Evolutionary conservation across 768 basidiomycete species (phyloP).

Genomic region (Suillus variegatus): DNA sequence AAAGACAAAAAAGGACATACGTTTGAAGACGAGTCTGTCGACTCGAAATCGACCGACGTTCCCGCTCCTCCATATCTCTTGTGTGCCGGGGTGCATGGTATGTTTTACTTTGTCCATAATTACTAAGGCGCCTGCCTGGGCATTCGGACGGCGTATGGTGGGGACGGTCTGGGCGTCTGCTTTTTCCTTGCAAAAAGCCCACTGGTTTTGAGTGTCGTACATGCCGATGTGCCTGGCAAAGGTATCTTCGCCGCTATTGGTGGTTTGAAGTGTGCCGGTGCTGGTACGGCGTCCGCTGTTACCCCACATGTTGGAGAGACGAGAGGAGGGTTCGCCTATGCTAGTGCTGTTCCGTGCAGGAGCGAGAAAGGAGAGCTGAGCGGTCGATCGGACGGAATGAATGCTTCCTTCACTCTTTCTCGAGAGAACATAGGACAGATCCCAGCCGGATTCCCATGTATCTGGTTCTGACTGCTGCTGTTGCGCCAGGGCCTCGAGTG

Average conservation of each 20-base stretch:
- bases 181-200: constrained; percentile 62
- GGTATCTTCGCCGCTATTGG: constrained; percentile 36
- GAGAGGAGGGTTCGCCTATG: constrained; percentile 7
- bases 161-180: constrained; percentile 32
- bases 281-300: constrained; percentile 29
- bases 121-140: constrained; percentile 14
- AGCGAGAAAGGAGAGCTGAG: constrained; percentile 28
- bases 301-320: constrained; percentile 3
- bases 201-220: constrained; percentile 49
- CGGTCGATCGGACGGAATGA: constrained; percentile 34
- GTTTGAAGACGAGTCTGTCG: constrained; percentile 40
- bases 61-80: constrained; percentile 70
- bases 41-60: constrained; percentile 68
- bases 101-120: constrained; percentile 17
- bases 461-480: constrained; percentile 17
- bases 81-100: constrained; percentile 28
- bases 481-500: constrained; percentile 44
- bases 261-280: constrained; percentile 31
- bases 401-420: constrained; percentile 33
- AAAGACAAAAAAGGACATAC: constrained; percentile 35
- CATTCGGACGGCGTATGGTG: constrained; percentile 22
- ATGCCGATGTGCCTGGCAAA: constrained; percentile 40
- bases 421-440: constrained; percentile 45
- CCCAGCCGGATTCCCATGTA: constrained; percentile 37
- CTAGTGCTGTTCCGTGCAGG: constrained; percentile 15